Percentiles rank a stretch among this genome's conserved stretches.
phyloP scores from a whole-genome alignment of 257 asterid species.

The Gentiana straminea region DNA sequence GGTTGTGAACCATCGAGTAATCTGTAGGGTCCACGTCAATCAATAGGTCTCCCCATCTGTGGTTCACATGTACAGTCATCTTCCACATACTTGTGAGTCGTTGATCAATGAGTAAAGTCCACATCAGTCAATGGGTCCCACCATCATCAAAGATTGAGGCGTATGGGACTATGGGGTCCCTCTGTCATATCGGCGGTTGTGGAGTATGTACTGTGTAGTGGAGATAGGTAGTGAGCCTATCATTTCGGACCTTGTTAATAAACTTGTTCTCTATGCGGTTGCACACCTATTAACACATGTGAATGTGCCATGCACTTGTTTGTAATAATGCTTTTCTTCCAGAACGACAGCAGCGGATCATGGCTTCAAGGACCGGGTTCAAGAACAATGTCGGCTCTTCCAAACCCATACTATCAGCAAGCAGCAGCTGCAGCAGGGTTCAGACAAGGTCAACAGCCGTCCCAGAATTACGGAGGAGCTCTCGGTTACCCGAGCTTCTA shows the following conservation, averaged over 20 bases:
- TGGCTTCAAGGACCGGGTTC: slow-evolving; percentile 82
- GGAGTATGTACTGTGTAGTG: no score
- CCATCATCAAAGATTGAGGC: no score
- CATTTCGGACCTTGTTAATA: neutral
- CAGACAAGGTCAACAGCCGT: slow-evolving; percentile 82
- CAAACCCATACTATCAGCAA: slow-evolving; percentile 56
- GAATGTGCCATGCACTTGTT: neutral
- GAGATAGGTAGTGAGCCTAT: no score
- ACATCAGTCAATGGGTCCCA: no score
- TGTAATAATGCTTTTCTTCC: neutral
- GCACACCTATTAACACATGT: neutral
- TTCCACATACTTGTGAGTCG: no score
- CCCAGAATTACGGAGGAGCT: slow-evolving; percentile 60
- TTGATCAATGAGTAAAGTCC: no score
- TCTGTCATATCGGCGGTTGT: no score
- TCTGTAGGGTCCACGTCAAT: no score
- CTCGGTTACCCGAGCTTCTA: slow-evolving; percentile 70
- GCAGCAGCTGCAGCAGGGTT: slow-evolving; percentile 35
- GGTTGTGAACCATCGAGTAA: no score
- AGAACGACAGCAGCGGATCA: slow-evolving; percentile 62
- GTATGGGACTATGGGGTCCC: no score
- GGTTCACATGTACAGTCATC: no score
- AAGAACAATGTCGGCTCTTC: slow-evolving; percentile 58
- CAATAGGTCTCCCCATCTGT: no score
- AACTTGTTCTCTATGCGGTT: neutral